Evolutionary conservation across 139 green algal species (phyloP).

Genomic region (Desmodesmus armatus): DNA sequence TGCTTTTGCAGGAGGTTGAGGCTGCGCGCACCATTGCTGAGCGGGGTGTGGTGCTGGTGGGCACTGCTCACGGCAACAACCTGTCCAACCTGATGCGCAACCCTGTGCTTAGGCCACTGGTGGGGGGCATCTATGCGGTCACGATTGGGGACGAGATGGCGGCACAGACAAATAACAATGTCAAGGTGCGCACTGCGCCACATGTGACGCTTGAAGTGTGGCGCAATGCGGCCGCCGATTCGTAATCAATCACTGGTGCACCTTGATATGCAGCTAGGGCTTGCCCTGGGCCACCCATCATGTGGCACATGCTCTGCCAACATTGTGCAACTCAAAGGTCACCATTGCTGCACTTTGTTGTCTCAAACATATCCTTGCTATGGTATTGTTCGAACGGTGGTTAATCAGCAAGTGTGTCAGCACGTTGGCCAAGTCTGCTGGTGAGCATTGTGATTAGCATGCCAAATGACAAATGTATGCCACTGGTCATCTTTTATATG

Average conservation of each 20-base stretch:
- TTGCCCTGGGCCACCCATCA: background rate
- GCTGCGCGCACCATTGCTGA: conserved; percentile 93
- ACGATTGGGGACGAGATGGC: conserved; percentile 67
- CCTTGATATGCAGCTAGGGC: no score
- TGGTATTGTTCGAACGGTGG: no score
- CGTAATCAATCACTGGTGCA: no score
- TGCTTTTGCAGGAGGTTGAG: conserved; percentile 48
- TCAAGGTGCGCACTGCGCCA: conserved; percentile 43
- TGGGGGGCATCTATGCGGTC: conserved; percentile 81
- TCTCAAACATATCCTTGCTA: no score
- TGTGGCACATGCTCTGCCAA: background rate
- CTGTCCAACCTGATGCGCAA: conserved; percentile 69
- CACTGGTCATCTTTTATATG: no score
- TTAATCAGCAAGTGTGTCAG: no score
- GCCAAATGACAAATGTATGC: no score
- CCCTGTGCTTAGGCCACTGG: conserved; percentile 82
- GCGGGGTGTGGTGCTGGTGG: conserved; percentile 91
- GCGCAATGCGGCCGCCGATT: background rate
- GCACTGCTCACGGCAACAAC: conserved; percentile 86
- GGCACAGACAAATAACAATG: background rate
- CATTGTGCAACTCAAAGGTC: no score
- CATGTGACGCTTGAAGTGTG: background rate
- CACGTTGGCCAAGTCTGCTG: no score
- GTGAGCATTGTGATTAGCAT: no score
- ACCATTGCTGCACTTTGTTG: no score